Evolutionary conservation across 257 asterid genomes (phyloP).

Genomic region (Striga asiatica): DNA sequence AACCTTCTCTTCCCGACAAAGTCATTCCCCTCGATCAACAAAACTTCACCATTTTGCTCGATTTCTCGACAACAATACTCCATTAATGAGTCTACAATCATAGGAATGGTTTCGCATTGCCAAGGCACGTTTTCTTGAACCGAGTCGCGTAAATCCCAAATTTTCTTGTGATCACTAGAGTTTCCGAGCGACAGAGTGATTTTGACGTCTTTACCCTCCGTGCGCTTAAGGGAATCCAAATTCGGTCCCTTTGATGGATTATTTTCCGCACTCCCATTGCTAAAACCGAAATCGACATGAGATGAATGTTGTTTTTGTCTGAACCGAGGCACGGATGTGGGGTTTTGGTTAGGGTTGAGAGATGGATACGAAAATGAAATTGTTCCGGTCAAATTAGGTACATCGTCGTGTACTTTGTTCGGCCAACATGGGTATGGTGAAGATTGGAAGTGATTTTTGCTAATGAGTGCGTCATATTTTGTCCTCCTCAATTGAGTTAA

Average conservation of each 20-base stretch:
- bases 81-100: neutral
- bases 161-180: neutral
- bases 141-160: neutral
- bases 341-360: neutral
- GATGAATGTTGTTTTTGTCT: no score
- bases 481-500: no score
- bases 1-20: neutral
- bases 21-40: neutral
- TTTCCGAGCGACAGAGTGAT: neutral
- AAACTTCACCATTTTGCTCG: neutral
- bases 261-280: neutral
- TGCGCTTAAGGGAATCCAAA: neutral
- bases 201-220: neutral
- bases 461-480: no score
- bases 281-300: neutral
- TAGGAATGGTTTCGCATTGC: neutral
- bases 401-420: no score
- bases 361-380: no score
- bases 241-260: neutral
- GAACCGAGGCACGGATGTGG: neutral
- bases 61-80: neutral
- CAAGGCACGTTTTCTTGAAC: neutral
- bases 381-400: no score
- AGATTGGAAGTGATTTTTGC: no score
- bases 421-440: no score